Base-by-base conservation (phyloP, 2,329 filamentous ascomycete genomes). In the Colletotrichum sp. region DNA sequence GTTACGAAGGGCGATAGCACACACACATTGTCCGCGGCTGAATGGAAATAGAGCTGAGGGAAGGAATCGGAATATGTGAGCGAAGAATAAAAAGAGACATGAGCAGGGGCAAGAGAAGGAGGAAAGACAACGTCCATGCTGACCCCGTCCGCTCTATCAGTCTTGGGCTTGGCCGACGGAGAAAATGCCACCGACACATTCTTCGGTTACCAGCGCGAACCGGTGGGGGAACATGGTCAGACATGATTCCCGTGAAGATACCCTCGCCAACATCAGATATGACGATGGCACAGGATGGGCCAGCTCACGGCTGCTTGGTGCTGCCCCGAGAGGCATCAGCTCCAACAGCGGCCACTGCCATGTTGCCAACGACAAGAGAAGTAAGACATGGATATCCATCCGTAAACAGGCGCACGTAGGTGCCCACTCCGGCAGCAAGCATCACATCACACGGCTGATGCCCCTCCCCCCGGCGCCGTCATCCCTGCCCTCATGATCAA, bases 121-220 rank as follows among this genome's bases (percentile, higher is more conserved):
- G 57, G 57, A 63, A 68, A 67, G 52, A 59, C 63, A 63, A 22
- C 30, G 16, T 19, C n/a, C 34, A 63, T 19, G 6, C 44, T 52
- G 49, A 25, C 29, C 44, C 27, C 13, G 16, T n/a, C 15, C 32
- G 19, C 63, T 25, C 32, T 19, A 25, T 22, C 34, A 25, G 27
- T 29, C 27, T 30, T 29, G 22, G 29, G 29, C 19, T 55, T 49
- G 39, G 52, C 39, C 8, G 16, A 34, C 29, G 15, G 52, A 16
- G 22, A 62, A 68, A 34, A 49, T n/a, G 25, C 25, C 15, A 61
- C 34, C 44, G 62, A 9, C 49, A 16, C 52, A 44, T 57, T 25
- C 4, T 29, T 64, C 69, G 74, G 74, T 49, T 76, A 69, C 59
- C 59, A 69, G 64, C 73, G 44, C 61, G 73, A 76, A 76, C 74